A percentile compares a stretch with the other conserved stretches of the same genome.
Conservation (phyloP, 2,329 filamentous ascomycete species). For the Colletotrichum eremochloae region DNA sequence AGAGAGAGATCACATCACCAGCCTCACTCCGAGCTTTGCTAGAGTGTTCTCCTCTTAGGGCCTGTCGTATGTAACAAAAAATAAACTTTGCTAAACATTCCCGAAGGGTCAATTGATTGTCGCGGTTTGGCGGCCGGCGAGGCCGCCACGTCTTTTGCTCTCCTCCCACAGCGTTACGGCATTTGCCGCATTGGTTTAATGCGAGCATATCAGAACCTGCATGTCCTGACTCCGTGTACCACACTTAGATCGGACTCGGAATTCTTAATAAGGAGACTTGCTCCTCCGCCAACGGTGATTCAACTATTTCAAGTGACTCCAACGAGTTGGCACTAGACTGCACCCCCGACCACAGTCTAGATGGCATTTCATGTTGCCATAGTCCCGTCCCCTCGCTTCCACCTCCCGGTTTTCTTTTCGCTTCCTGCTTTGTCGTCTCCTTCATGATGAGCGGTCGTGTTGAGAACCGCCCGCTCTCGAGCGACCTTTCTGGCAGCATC, state of each 20-base stretch:
- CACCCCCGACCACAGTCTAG: neutral
- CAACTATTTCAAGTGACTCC: neutral
- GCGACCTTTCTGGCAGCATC: constrained; percentile 47
- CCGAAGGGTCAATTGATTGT: neutral
- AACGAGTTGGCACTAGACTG: neutral
- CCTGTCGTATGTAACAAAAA: neutral
- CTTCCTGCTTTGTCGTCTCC: neutral
- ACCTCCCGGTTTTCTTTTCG: too few species aligned
- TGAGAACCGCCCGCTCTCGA: constrained; percentile 22
- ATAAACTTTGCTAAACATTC: neutral
- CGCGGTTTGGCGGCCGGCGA: neutral
- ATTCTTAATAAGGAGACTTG: neutral
- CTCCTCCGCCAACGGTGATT: neutral
- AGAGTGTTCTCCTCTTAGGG: neutral
- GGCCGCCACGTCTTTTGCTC: neutral
- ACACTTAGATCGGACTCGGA: neutral
- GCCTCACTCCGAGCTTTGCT: neutral
- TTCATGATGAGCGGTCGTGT: constrained; percentile 3
- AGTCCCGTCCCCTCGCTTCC: too few species aligned
- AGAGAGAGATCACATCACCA: too few species aligned
- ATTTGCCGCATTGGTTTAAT: too few species aligned
- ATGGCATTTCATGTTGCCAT: too few species aligned
- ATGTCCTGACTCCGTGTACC: neutral
- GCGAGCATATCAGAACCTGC: neutral
- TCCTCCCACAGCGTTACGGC: too few species aligned